Evolutionary conservation across 345 rosid species (phyloP).

Genomic region (Salix arbutifolia): DNA sequence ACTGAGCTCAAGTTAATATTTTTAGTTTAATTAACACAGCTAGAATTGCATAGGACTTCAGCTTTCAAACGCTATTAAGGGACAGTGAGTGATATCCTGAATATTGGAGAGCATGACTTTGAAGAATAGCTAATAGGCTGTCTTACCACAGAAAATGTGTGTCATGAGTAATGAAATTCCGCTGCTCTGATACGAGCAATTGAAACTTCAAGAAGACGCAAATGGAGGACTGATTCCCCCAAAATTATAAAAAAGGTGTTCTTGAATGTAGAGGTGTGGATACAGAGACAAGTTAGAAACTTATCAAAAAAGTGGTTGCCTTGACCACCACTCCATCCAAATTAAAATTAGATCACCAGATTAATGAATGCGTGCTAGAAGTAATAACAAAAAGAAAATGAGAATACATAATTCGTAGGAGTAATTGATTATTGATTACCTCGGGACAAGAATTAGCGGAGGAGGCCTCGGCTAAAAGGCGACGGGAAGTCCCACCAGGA

Average conservation of each 20-base stretch:
- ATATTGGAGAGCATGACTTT: neutral
- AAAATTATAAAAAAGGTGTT: neutral
- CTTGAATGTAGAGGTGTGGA: neutral
- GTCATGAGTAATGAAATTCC: neutral
- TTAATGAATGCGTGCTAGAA: conserved; percentile 10
- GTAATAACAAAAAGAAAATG: neutral
- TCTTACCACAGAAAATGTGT: neutral
- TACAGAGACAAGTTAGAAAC: neutral
- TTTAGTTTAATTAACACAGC: neutral
- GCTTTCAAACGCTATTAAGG: neutral
- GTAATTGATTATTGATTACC: neutral
- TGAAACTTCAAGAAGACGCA: neutral
- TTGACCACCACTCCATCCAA: neutral
- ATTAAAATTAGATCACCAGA: conserved; percentile 22
- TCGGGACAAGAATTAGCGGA: neutral
- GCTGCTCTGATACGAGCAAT: neutral
- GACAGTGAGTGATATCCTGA: neutral
- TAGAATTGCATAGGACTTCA: neutral
- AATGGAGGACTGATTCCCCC: neutral
- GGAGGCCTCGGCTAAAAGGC: conserved; percentile 47
- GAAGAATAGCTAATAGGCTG: neutral
- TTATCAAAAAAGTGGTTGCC: too few relatives aligned
- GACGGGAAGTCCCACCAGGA: conserved; percentile 36
- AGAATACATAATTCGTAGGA: neutral
- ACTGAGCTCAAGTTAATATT: neutral